Conservation (phyloP, 2,329 filamentous ascomycete species). For the Apiospora saccharicola region DNA sequence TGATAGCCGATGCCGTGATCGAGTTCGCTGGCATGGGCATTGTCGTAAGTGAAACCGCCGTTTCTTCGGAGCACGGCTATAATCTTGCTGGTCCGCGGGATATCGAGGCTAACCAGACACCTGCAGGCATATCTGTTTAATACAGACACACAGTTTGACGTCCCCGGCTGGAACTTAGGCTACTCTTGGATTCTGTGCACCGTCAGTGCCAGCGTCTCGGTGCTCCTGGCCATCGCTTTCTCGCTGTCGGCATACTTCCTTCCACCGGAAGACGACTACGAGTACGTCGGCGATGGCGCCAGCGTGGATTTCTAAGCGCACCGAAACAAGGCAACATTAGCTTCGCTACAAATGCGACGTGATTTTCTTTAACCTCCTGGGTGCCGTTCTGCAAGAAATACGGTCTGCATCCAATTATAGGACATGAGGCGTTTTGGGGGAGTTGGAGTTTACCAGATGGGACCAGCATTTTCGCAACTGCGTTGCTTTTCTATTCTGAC, state of each 20-base stretch:
- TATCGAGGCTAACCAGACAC: not conserved
- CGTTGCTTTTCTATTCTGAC: not conserved
- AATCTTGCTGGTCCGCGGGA: not conserved
- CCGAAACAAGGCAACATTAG: not conserved
- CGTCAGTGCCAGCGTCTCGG: slow-evolving; percentile 60
- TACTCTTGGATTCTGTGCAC: slow-evolving; percentile 78
- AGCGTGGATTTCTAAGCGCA: slow-evolving; percentile 55
- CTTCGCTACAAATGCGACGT: not conserved
- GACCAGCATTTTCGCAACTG: not conserved
- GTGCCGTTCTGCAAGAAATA: not conserved
- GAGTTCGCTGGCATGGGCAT: slow-evolving; percentile 82
- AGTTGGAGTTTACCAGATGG: not conserved
- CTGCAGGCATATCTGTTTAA: slow-evolving; percentile 81
- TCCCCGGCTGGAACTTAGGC: slow-evolving; percentile 81
- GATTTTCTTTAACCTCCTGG: not conserved
- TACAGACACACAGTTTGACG: slow-evolving; percentile 81
- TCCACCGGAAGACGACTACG: slow-evolving; percentile 85
- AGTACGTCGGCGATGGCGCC: slow-evolving; percentile 63
- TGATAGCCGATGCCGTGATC: slow-evolving; percentile 70
- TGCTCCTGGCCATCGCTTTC: slow-evolving; percentile 65
- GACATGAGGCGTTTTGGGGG: not conserved
- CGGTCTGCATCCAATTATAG: slow-evolving; percentile 2
- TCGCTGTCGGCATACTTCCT: slow-evolving; percentile 72
- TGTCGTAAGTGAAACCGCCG: slow-evolving; percentile 67
- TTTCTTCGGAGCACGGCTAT: not conserved